Base-by-base conservation (phyloP, 176 grass and related monocot species). In the Triticum monococcum region DNA sequence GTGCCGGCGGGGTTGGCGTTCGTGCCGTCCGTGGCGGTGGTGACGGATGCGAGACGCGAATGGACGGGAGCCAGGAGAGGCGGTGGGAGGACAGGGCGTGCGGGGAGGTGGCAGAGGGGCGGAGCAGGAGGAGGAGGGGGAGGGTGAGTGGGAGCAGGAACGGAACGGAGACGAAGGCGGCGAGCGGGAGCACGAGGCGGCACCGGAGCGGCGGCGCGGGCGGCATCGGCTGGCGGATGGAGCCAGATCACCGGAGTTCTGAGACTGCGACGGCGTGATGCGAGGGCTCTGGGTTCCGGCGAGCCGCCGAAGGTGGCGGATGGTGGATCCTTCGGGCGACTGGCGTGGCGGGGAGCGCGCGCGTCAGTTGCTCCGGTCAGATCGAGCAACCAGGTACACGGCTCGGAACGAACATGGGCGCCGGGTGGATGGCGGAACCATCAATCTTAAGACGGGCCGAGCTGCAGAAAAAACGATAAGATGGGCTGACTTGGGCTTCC, bases 161-260 rank as follows among this genome's bases (percentile, higher is more conserved):
- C n/a, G 86, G 81, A 35, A 93, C 60, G 81, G 83, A 93, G 68
- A 93, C 66, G 61, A 89, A 75, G 68, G 88, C 52, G n/a, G 85
- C 37, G 36, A 95, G 80, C 20, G 82, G 83, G 71, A 77, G 14
- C 35, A 26, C 83, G 31, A 85, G 60, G 68, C 64, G 78, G 74
- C 87, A 96, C 14, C 31, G 41, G 78, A 85, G 32, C 17, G 46
- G 28, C 77, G 84, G 65, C 14, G 84, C 4, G 50, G 84, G 9
- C 74, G 84, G 52, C 91, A 87, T 84, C 16, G 67, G 36, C 28
- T 33, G 48, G 8, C 4, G 22, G 5, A 31, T 0, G 20, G 12
- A 90, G 26, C 1, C 26, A 26, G 9, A 17, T 59, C 64, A 36
- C 80, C 28, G 87, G 72, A 46, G 26, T 31, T 16, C 43, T 3